phyloP scores from a whole-genome alignment of 2,329 filamentous ascomycete genomes.

The Alternaria atra region DNA sequence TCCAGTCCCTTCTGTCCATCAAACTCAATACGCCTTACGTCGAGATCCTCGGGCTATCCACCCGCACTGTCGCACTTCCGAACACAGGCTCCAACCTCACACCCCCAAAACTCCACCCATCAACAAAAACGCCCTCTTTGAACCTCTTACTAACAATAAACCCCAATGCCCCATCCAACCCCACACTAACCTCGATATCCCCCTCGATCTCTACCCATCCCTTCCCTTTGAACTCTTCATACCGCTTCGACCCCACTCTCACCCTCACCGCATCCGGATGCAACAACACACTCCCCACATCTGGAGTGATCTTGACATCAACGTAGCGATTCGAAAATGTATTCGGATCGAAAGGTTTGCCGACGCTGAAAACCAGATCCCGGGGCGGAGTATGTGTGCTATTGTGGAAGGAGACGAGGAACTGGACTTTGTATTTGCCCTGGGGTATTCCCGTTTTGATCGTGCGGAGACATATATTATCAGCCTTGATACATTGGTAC shows the following conservation, averaged over 20 bases:
- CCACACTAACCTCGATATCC: constrained; percentile 48
- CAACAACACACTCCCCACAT: constrained; percentile 49
- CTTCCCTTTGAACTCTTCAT: constrained; percentile 40
- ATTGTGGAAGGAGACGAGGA: constrained; percentile 46
- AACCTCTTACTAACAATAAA: constrained; percentile 49
- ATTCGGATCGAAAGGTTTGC: constrained; percentile 45
- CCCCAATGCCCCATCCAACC: constrained; percentile 49
- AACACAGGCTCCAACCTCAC: constrained; percentile 50
- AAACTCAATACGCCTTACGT: background rate
- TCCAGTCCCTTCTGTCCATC: background rate
- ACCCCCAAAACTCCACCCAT: constrained; percentile 53
- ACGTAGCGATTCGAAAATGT: constrained; percentile 47
- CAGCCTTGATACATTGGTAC: constrained; percentile 43
- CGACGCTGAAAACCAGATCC: constrained; percentile 50
- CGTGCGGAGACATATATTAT: constrained; percentile 47
- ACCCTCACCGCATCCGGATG: constrained; percentile 51
- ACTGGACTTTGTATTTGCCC: constrained; percentile 48
- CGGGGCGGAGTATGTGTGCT: constrained; percentile 28
- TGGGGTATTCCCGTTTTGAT: constrained; percentile 51
- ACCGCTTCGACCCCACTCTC: constrained; percentile 41
- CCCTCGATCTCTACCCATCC: constrained; percentile 52
- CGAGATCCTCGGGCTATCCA: constrained; percentile 18
- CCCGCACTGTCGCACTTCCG: constrained; percentile 13
- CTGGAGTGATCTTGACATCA: constrained; percentile 51
- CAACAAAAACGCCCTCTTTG: constrained; percentile 40